Conservation (phyloP, 2,329 filamentous ascomycete species). For the Hymenoscyphus albidus region DNA sequence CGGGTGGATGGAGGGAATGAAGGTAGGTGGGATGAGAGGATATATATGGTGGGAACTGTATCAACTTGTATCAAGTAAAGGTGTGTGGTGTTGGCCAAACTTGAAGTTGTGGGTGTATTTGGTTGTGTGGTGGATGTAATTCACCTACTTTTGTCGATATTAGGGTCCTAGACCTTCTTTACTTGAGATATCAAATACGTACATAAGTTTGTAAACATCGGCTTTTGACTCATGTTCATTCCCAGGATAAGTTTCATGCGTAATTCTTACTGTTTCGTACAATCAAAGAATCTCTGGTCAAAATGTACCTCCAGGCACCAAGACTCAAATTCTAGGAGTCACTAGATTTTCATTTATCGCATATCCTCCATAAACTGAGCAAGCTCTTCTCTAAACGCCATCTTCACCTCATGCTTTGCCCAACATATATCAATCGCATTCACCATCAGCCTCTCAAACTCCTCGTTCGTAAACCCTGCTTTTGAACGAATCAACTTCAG, state of each 20-base stretch:
- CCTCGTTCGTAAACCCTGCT: conserved; percentile 20
- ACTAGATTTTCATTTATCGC: background rate
- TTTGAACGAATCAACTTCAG: conserved; percentile 11
- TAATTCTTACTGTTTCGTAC: too few species aligned
- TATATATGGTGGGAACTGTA: background rate
- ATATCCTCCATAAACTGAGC: background rate
- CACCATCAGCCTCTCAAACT: conserved; percentile 40
- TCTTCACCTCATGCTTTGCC: conserved; percentile 33
- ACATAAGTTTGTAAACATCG: conserved; percentile 14
- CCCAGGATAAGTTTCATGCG: too few species aligned
- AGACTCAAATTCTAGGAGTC: too few species aligned
- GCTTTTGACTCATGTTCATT: background rate
- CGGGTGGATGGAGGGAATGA: background rate
- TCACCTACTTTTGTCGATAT: background rate
- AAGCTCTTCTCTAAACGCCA: background rate
- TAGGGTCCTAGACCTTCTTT: background rate
- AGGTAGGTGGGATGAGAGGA: background rate
- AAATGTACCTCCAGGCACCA: too few species aligned
- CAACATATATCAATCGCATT: conserved; percentile 45
- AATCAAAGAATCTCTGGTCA: too few species aligned
- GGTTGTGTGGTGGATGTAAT: background rate
- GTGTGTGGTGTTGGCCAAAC: background rate
- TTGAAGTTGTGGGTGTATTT: background rate
- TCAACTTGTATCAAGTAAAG: background rate
- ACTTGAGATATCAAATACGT: background rate